Base-by-base conservation (phyloP, 208 protist genomes). In the Leishmania aethiopica region DNA sequence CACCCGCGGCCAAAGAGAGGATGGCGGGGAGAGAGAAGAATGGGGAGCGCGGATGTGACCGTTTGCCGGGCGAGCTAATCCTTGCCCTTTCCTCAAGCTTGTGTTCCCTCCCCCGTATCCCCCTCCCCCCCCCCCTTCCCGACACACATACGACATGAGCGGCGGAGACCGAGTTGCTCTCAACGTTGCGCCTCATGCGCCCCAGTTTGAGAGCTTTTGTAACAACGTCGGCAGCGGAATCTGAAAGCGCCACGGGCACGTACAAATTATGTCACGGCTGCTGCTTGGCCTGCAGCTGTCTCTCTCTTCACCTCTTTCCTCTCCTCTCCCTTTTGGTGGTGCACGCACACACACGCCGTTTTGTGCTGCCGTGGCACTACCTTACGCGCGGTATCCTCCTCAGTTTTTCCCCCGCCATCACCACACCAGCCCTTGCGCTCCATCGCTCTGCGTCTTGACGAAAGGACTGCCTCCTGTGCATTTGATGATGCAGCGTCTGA, bases 401-500 rank as follows among this genome's bases (percentile, higher is more conserved):
- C 70, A 74, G 62, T 10, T 3, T 17, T 8, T 22, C 25, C 13
- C 11, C 70, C 45, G 3, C 17, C 28, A 74, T 19, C 25, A 35
- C 45, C 13, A 37, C 17, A 37, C 28, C n/a, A 10, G 37, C 28
- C 28, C 35, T 74, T 74, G 32, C 28, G n/a, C 25, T 53, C 15
- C 11, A 32, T 51, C 53, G 25, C 51, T 51, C 42, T n/a, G 35
- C 25, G n/a, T 42, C 32, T 40, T 40, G 11, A 62, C 51, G 35
- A 40, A 42, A 11, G 13, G 11, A 62, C 32, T 35, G 32, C 59
- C 49, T 60, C 53, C n/a, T 72, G 73, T 15, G 6, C 5, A 6
- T 8, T 35, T 64, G 49, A 66, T 59, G 53, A 92, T 94, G 89
- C 91, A 90, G 70, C 82, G 83, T 67, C 83, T 95, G 40, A 88